phyloP scores from a whole-genome alignment of 768 basidiomycete species.

The Suillus hirtellus region DNA sequence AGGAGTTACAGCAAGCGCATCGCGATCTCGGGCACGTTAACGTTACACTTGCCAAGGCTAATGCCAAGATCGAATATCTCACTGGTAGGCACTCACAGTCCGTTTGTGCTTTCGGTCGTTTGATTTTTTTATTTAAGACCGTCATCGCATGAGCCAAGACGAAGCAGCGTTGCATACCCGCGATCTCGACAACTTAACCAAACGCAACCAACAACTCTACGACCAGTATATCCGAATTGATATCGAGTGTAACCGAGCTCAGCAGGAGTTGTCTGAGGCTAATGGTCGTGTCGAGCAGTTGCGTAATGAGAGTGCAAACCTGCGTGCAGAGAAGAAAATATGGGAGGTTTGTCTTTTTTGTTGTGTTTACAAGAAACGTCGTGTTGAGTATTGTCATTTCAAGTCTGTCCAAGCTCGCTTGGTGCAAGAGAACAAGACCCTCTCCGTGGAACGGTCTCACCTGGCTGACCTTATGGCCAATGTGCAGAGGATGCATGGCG shows the following conservation, averaged over 20 bases:
- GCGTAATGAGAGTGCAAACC: slow-evolving; percentile 82
- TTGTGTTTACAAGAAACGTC: neutral
- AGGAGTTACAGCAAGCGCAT: slow-evolving; percentile 65
- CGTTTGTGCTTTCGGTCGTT: slow-evolving; percentile 10
- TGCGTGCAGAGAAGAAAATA: slow-evolving; percentile 91
- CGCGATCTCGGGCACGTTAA: slow-evolving; percentile 65
- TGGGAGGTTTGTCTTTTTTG: slow-evolving; percentile 68
- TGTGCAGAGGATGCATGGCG: slow-evolving; percentile 88
- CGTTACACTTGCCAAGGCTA: slow-evolving; percentile 76
- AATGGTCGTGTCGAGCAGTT: slow-evolving; percentile 70
- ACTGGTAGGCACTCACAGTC: slow-evolving; percentile 51
- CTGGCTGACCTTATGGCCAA: slow-evolving; percentile 86
- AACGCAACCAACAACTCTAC: slow-evolving; percentile 70
- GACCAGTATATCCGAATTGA: slow-evolving; percentile 76
- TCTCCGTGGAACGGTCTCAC: slow-evolving; percentile 80
- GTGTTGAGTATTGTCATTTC: slow-evolving; percentile 12
- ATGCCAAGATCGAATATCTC: slow-evolving; percentile 78
- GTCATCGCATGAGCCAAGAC: slow-evolving; percentile 70
- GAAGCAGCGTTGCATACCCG: slow-evolving; percentile 59
- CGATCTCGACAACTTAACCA: slow-evolving; percentile 65
- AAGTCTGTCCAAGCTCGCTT: slow-evolving; percentile 81
- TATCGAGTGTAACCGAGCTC: slow-evolving; percentile 68
- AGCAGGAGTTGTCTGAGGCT: slow-evolving; percentile 62
- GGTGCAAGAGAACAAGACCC: slow-evolving; percentile 79
- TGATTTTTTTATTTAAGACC: slow-evolving; percentile 44